These are phyloP conservation scores for Dacryopinax spathularia DNA, from an alignment of 768 basidiomycete genomes.

Conservation along the genomic window DNA sequence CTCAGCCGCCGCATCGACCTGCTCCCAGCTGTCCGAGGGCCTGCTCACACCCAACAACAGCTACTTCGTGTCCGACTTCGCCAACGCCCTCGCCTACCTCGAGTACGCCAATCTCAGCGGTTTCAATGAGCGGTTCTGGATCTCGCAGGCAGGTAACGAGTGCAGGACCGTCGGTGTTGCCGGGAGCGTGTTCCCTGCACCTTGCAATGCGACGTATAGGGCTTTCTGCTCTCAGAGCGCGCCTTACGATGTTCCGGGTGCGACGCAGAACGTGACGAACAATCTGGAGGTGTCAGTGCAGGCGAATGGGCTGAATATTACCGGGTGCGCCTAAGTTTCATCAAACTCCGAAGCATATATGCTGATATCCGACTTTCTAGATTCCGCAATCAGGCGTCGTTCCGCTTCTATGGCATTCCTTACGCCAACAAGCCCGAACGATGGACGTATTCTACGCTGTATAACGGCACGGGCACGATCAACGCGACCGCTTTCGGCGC, in stretches of 20 bases:
- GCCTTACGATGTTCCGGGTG: slow-evolving; percentile 18
- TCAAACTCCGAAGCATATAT: slow-evolving; percentile 6
- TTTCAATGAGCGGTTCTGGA: slow-evolving; percentile 7
- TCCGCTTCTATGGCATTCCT: slow-evolving; percentile 10
- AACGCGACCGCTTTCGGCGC: slow-evolving; percentile 6
- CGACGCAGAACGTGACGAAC: slow-evolving; percentile 15
- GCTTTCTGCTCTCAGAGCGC: slow-evolving; percentile 24
- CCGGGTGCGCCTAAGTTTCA: not conserved
- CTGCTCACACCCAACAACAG: slow-evolving; percentile 3
- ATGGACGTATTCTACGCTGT: slow-evolving; percentile 9
- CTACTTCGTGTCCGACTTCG: slow-evolving; percentile 6
- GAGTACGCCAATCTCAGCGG: not conserved
- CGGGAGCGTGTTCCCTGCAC: not conserved
- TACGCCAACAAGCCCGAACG: slow-evolving; percentile 10
- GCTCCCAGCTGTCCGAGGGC: slow-evolving; percentile 7
- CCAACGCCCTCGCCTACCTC: slow-evolving; percentile 2
- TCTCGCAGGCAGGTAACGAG: not conserved
- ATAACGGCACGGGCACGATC: not conserved
- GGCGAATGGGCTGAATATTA: slow-evolving; percentile 19
- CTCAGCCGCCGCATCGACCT: slow-evolving; percentile 5
- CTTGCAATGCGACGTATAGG: slow-evolving; percentile 14
- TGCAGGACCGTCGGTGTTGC: not conserved
- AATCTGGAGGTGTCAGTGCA: slow-evolving; percentile 20
- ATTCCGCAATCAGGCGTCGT: slow-evolving; percentile 7
- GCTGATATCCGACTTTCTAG: slow-evolving; percentile 17